These are phyloP conservation scores for Aspergillus cavernicola DNA, from an alignment of 495 filamentous ascomycete genomes.

Conservation along the genomic window DNA sequence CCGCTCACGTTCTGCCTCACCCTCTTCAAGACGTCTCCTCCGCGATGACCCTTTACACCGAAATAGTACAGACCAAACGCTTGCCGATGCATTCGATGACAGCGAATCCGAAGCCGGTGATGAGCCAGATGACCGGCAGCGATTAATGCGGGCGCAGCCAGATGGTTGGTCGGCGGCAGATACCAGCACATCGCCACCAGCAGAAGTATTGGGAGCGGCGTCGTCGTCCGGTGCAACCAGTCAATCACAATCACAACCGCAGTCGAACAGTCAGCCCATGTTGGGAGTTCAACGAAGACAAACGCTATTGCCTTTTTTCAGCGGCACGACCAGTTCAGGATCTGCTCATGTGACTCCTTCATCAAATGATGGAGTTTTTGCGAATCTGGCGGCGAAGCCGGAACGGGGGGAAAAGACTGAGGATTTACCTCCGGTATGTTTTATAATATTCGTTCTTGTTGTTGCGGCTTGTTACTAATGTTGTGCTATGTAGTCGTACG, in stretches of 20 bases:
- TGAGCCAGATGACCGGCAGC: conserved; percentile 75
- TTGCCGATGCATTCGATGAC: conserved; percentile 83
- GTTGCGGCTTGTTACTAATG: conserved; percentile 3
- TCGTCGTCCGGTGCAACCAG: conserved; percentile 38
- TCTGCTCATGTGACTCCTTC: conserved; percentile 49
- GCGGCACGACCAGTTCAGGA: conserved; percentile 30
- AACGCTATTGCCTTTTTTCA: conserved; percentile 50
- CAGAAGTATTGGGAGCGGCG: conserved; percentile 17
- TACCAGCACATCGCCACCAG: conserved; percentile 16
- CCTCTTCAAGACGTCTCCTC: conserved; percentile 53
- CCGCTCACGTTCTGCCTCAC: conserved; percentile 76
- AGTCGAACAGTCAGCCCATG: conserved; percentile 14
- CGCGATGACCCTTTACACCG: conserved; percentile 46
- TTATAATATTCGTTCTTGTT: neutral
- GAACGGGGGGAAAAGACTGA: conserved; percentile 75
- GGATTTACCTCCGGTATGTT: conserved; percentile 86
- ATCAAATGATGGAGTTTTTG: conserved; percentile 90
- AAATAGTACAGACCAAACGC: conserved; percentile 63
- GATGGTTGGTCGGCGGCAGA: conserved; percentile 32
- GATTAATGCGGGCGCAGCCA: conserved; percentile 72
- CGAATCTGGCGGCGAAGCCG: conserved; percentile 90
- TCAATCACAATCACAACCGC: conserved; percentile 26
- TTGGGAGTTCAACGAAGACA: conserved; percentile 41
- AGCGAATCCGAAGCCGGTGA: conserved; percentile 70
- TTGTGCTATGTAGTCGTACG: conserved; percentile 70